These are phyloP conservation scores for Phascolomyces articulosus DNA, from an alignment of 371 early-diverging fungal genomes.

Conservation along the genomic window DNA sequence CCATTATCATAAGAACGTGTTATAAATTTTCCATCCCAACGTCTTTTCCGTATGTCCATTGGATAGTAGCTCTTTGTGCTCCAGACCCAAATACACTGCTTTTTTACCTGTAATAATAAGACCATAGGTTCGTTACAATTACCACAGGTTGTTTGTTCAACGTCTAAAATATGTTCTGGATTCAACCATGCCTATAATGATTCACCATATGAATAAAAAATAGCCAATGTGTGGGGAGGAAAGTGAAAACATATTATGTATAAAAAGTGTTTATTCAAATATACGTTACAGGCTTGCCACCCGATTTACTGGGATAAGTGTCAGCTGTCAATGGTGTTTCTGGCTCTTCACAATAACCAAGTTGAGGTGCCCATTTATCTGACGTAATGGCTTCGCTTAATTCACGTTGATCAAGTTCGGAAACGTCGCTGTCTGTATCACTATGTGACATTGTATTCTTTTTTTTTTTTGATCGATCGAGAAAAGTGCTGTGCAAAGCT, in stretches of 20 bases:
- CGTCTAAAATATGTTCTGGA: constrained; percentile 67
- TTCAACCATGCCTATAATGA: constrained; percentile 80
- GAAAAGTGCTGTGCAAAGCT: too few species aligned
- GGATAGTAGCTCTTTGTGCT: neutral
- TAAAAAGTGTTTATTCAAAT: too few species aligned
- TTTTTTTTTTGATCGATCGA: constrained; percentile 1
- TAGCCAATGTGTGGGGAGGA: too few species aligned
- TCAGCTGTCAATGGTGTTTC: constrained; percentile 65
- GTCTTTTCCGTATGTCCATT: too few species aligned
- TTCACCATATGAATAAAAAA: too few species aligned
- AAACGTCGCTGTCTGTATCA: constrained; percentile 39
- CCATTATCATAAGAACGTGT: neutral
- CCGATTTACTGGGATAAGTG: constrained; percentile 85
- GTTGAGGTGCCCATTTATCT: constrained; percentile 56
- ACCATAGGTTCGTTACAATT: constrained; percentile 82
- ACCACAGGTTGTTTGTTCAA: constrained; percentile 71
- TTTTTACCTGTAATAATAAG: constrained; percentile 83
- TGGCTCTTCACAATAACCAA: constrained; percentile 79
- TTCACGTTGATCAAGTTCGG: constrained; percentile 35
- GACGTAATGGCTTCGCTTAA: constrained; percentile 26
- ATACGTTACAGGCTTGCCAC: constrained; percentile 78
- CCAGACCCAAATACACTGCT: neutral
- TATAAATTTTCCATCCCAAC: neutral
- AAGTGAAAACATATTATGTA: too few species aligned
- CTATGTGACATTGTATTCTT: neutral